These are phyloP conservation scores for Calonectria pauciramosa DNA, from an alignment of 2,329 filamentous ascomycete genomes.

Conservation along the genomic window DNA sequence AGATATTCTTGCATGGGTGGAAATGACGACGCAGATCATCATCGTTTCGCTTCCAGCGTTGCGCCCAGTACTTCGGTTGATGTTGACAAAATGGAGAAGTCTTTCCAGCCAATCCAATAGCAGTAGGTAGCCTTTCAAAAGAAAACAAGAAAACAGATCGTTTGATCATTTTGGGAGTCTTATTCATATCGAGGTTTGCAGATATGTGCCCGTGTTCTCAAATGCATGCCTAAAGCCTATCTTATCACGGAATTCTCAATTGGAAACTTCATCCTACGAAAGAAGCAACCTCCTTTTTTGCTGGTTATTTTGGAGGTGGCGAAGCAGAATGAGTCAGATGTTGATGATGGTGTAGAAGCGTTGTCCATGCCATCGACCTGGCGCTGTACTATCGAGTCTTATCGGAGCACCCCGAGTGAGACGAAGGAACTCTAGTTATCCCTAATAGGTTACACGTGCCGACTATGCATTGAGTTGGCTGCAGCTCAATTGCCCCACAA, in stretches of 20 bases:
- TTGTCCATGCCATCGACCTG: background rate
- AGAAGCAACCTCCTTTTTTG: background rate
- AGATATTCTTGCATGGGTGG: background rate
- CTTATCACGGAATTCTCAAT: background rate
- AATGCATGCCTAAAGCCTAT: background rate
- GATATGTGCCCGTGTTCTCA: background rate
- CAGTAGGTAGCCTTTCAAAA: background rate
- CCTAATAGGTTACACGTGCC: background rate
- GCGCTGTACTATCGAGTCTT: background rate
- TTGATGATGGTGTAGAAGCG: background rate
- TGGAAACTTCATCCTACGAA: background rate
- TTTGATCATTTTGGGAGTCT: background rate
- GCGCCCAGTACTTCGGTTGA: background rate
- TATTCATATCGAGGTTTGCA: background rate
- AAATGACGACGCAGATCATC: constrained; percentile 10
- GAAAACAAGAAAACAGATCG: background rate
- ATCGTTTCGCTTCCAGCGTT: background rate
- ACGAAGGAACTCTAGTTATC: background rate
- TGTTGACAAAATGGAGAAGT: background rate
- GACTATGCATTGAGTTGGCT: background rate
- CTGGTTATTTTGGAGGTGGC: background rate
- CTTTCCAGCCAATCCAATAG: background rate
- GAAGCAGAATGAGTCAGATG: background rate
- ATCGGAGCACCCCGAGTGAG: background rate
- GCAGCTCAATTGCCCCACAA: background rate